phyloP scores from a whole-genome alignment of 169 alveolate species.

The Cryptosporidium viatorum region DNA sequence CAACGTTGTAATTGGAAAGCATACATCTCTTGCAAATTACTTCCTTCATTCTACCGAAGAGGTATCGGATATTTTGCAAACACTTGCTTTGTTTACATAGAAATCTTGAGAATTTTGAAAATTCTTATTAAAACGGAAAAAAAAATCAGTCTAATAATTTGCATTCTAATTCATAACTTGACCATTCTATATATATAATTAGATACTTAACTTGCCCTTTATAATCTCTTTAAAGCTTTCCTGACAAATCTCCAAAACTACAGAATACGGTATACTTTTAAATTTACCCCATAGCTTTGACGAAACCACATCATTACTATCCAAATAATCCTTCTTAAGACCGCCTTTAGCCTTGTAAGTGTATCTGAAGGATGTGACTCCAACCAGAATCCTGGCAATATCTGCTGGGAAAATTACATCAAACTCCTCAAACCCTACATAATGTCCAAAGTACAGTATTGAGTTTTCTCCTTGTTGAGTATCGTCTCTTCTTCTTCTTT shows the following conservation, averaged over 20 bases:
- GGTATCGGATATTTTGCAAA: conserved; percentile 41
- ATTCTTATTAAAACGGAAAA: background rate
- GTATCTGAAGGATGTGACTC: conserved; percentile 25
- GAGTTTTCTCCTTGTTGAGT: background rate
- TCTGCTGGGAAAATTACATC: conserved; percentile 50
- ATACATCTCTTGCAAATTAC: conserved; percentile 43
- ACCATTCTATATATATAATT: too few species aligned
- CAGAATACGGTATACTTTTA: conserved; percentile 30
- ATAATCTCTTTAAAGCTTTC: conserved; percentile 33
- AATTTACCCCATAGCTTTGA: conserved; percentile 58
- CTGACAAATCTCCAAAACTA: conserved; percentile 26
- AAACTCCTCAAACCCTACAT: conserved; percentile 19
- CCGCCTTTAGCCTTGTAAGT: background rate
- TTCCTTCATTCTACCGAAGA: conserved; percentile 53
- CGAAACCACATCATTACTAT: background rate
- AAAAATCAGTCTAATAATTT: background rate
- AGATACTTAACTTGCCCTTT: background rate
- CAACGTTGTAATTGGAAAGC: conserved; percentile 48
- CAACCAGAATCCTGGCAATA: conserved; percentile 30
- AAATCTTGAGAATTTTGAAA: background rate
- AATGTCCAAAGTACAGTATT: background rate
- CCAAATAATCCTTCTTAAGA: background rate
- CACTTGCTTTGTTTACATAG: conserved; percentile 44
- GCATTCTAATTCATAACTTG: background rate
- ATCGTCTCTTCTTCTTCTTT: background rate